Evolutionary conservation across 345 rosid species (phyloP).

Genomic region (Geranium rotundifolium): DNA sequence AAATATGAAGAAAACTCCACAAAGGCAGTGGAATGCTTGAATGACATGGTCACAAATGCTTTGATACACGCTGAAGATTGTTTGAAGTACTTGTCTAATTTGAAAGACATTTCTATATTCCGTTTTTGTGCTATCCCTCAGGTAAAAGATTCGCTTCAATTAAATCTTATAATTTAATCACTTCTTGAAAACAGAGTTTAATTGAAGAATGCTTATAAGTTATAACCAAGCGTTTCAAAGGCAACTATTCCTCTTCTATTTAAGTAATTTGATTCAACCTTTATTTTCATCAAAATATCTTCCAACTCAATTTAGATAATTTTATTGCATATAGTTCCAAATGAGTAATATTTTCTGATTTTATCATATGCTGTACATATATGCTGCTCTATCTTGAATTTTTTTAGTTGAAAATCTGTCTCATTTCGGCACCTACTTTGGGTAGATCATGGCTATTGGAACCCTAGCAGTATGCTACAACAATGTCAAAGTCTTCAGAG

Average conservation of each 20-base stretch:
- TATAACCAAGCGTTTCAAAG: no score
- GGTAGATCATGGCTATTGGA: constrained; percentile 91
- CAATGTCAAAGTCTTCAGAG: constrained; percentile 87
- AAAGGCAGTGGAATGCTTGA: constrained; percentile 30
- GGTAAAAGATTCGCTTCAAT: constrained; percentile 1
- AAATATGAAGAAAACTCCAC: constrained; percentile 41
- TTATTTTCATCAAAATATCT: no score
- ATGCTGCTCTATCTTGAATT: background rate
- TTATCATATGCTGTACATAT: no score
- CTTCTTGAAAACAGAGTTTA: no score
- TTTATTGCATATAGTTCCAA: no score
- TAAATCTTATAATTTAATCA: background rate
- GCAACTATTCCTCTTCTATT: no score
- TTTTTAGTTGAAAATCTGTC: background rate
- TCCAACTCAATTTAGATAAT: no score
- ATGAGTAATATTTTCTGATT: no score
- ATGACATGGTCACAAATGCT: constrained; percentile 31
- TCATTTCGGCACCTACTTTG: constrained; percentile 21
- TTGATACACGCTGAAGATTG: constrained; percentile 23
- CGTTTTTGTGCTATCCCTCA: constrained; percentile 34
- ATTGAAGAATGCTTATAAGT: no score
- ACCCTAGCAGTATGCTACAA: constrained; percentile 84
- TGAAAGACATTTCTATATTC: constrained; percentile 24
- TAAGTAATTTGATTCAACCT: no score
- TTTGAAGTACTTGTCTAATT: constrained; percentile 23